Evolutionary conservation across 1,284 basidiomycete genomes (phyloP), one percentile per base, ranked within the genome.

Genomic region (Pseudozyma hubeiensis): DNA sequence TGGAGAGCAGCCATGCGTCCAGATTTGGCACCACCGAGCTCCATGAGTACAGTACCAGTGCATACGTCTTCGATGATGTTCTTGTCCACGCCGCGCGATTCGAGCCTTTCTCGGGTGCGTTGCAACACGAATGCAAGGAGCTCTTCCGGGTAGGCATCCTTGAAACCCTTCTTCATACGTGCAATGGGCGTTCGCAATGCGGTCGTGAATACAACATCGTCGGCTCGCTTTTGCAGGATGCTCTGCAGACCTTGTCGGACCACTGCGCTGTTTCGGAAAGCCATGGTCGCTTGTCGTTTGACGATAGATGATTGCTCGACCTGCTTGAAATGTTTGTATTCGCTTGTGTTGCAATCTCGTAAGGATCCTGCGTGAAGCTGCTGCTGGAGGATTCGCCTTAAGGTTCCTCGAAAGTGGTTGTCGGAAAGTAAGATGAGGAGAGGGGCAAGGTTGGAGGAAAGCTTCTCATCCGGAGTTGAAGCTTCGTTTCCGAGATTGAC

Each of bases 1-100:
- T 85, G 84, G n/a, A 85, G 67, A 7, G 84, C 76, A 5, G 85
- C 85, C 61, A 85, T 74, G 29, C 85, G 68, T 35, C 84, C 84
- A 35, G 75, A 79, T 53, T 85, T 85, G 37, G 85, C 84, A 8
- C 85, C 85, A n/a, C 85, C 85, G 14, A 85, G 73, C 72, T 85
- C 84, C 82, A 84, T 84, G 24, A 85, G 68, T n/a, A 85, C 85
- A 10, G 79, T 85, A 8, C 85, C 85, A 30, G 80, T 80, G 73
- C 78, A 78, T 44, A 85, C 78, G 64, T 85, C 84, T 55, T 85
- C 64, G 45, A 85, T 81, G 16, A 80, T 72, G 46, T 74, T 56
- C 54, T 82, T 77, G 63, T 83, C 78, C n/a, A 85, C 77, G 33
- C 83, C 84, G 53, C 77, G 75, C 10, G 64, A 56, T 55, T 85